These are phyloP conservation scores for Paraphaeosphaeria sporulosa DNA, from an alignment of 2,329 filamentous ascomycete genomes.

Conservation along the genomic window DNA sequence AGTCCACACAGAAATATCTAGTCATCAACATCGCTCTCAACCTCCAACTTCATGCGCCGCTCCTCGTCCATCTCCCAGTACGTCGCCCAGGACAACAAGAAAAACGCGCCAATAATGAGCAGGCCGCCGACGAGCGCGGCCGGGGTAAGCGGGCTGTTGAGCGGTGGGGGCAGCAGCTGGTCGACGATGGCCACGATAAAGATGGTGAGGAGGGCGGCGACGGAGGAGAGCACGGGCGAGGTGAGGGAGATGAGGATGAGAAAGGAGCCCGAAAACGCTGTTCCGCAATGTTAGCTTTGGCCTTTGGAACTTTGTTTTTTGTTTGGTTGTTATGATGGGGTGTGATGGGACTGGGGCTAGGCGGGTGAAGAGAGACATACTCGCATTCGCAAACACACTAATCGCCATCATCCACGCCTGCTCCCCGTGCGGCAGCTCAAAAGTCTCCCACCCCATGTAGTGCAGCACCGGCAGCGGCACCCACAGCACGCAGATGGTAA, in stretches of 20 bases:
- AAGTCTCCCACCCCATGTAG: slow-evolving; percentile 77
- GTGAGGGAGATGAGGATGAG: slow-evolving; percentile 92
- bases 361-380: slow-evolving; percentile 58
- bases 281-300: slow-evolving; percentile 19
- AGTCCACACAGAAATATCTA: too few species aligned
- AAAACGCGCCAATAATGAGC: slow-evolving; percentile 87
- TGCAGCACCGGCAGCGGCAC: slow-evolving; percentile 88
- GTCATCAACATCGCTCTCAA: slow-evolving; percentile 56
- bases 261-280: slow-evolving; percentile 87
- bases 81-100: slow-evolving; percentile 88
- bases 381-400: slow-evolving; percentile 85
- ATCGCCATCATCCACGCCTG: slow-evolving; percentile 82
- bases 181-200: slow-evolving; percentile 95
- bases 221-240: slow-evolving; percentile 88
- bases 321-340: too few species aligned
- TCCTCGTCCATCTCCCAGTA: slow-evolving; percentile 94
- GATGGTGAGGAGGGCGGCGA: slow-evolving; percentile 92
- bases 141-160: slow-evolving; percentile 74
- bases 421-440: slow-evolving; percentile 79
- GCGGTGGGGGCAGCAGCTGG: slow-evolving; percentile 74
- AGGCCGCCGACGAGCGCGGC: slow-evolving; percentile 83
- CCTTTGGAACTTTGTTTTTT: too few species aligned
- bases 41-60: slow-evolving; percentile 64
- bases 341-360: background rate
- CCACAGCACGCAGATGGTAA: slow-evolving; percentile 90